Evolutionary conservation across 179 eudicot genomes (phyloP).

Genomic region (Silene noctiflora): DNA sequence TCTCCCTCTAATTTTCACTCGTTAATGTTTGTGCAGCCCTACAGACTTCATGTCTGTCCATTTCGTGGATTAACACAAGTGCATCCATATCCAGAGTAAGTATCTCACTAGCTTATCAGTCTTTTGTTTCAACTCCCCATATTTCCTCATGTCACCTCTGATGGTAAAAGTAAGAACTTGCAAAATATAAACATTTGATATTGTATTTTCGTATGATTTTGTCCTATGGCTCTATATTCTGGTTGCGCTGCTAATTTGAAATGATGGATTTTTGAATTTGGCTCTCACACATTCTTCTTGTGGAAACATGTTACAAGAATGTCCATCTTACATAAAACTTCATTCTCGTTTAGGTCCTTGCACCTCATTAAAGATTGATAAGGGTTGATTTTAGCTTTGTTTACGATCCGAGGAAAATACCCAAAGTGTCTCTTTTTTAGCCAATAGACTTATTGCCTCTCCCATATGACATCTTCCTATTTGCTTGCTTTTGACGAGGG

Average conservation of each 20-base stretch:
- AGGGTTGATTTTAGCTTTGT: not conserved
- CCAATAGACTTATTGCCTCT: not conserved
- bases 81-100: conserved; percentile 43
- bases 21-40: conserved; percentile 44
- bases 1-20: not conserved
- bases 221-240: not conserved
- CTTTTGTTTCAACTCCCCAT: not conserved
- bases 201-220: not conserved
- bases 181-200: not conserved
- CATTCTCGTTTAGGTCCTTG: not conserved
- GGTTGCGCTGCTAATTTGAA: not conserved
- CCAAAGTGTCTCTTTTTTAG: not conserved
- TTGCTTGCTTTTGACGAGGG: not conserved
- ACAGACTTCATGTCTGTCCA: conserved; percentile 50
- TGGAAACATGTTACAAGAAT: not conserved
- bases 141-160: not conserved
- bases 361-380: not conserved
- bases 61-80: conserved; percentile 46
- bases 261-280: not conserved
- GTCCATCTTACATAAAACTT: not conserved
- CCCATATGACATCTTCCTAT: not conserved
- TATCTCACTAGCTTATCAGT: conserved; percentile 9
- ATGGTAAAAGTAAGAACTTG: not conserved
- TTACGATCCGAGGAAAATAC: not conserved
- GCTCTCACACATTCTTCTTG: not conserved